phyloP scores from a whole-genome alignment of 2,329 filamentous ascomycete species.

The Ophiostoma sp. region DNA sequence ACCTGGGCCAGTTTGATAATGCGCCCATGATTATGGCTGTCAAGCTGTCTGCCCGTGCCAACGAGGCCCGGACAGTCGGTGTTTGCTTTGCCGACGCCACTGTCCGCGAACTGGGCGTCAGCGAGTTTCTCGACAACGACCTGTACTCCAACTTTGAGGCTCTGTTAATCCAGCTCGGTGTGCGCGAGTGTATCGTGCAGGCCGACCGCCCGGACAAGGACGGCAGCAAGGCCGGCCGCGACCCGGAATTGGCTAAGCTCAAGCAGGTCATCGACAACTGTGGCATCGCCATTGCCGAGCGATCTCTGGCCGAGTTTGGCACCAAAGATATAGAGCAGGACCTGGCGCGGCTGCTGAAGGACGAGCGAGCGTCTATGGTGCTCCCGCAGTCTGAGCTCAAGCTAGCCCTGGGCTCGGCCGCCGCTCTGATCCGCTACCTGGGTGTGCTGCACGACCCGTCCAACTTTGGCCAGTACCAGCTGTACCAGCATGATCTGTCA shows the following conservation, averaged over 20 bases:
- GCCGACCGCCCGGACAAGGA: constrained; percentile 64
- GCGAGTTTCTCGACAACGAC: constrained; percentile 98
- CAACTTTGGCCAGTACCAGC: constrained; percentile 95
- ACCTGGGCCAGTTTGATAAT: constrained; percentile 80
- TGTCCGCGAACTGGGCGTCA: constrained; percentile 91
- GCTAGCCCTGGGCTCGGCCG: constrained; percentile 91
- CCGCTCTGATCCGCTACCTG: constrained; percentile 92
- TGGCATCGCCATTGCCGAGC: constrained; percentile 83
- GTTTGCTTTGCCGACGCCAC: constrained; percentile 98
- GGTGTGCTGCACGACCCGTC: constrained; percentile 85
- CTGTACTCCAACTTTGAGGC: constrained; percentile 98
- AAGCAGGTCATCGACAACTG: constrained; percentile 89
- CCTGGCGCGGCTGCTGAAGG: constrained; percentile 79
- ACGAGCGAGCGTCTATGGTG: constrained; percentile 73
- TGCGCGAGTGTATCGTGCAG: constrained; percentile 90
- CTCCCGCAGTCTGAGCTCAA: constrained; percentile 91
- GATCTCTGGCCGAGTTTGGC: constrained; percentile 74
- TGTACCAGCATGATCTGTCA: constrained; percentile 94
- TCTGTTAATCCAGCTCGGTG: constrained; percentile 90
- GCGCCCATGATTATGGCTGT: constrained; percentile 94
- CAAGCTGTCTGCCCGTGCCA: constrained; percentile 85
- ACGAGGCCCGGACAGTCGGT: constrained; percentile 81
- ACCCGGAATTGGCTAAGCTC: constrained; percentile 84
- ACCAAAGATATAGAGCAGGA: constrained; percentile 96
- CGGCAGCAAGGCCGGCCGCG: constrained; percentile 67